Conservation (phyloP, 371 early-diverging fungal genomes). For the Coelomomyces lativittatus region DNA sequence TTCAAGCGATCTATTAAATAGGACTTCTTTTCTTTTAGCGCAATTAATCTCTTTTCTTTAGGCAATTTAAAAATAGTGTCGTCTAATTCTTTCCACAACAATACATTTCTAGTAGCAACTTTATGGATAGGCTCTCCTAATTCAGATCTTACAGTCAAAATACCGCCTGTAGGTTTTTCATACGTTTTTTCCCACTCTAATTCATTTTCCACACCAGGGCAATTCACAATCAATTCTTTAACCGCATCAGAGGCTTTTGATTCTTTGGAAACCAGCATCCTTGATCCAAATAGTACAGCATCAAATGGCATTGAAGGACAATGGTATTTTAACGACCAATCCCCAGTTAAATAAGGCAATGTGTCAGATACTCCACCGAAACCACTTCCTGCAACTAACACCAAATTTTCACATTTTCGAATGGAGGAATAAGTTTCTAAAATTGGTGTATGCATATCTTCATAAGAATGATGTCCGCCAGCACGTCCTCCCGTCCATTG, state of each 20-base stretch:
- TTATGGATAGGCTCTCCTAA: conserved; percentile 93
- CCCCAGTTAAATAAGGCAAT: conserved; percentile 82
- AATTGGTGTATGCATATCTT: conserved; percentile 85
- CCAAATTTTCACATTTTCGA: conserved; percentile 65
- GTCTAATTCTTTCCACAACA: conserved; percentile 86
- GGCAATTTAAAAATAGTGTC: conserved; percentile 74
- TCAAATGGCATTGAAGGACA: conserved; percentile 91
- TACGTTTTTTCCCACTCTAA: conserved; percentile 82
- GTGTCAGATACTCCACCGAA: conserved; percentile 82
- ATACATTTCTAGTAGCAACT: conserved; percentile 82
- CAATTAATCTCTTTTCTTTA: conserved; percentile 66
- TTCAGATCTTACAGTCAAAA: conserved; percentile 83
- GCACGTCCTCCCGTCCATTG: conserved; percentile 96
- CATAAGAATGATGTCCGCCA: conserved; percentile 91
- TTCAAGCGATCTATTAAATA: conserved; percentile 79
- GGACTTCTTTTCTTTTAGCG: conserved; percentile 66
- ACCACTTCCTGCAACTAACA: conserved; percentile 77
- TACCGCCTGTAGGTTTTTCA: conserved; percentile 71
- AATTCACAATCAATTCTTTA: conserved; percentile 77
- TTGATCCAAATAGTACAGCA: conserved; percentile 78
- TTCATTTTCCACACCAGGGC: conserved; percentile 66
- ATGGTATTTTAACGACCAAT: conserved; percentile 66
- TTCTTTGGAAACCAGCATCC: conserved; percentile 89
- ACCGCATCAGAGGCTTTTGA: conserved; percentile 60
- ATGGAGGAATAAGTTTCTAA: conserved; percentile 80